Conservation (phyloP, 1,284 basidiomycete species). For the Erythrobasidium hasegawianum region DNA sequence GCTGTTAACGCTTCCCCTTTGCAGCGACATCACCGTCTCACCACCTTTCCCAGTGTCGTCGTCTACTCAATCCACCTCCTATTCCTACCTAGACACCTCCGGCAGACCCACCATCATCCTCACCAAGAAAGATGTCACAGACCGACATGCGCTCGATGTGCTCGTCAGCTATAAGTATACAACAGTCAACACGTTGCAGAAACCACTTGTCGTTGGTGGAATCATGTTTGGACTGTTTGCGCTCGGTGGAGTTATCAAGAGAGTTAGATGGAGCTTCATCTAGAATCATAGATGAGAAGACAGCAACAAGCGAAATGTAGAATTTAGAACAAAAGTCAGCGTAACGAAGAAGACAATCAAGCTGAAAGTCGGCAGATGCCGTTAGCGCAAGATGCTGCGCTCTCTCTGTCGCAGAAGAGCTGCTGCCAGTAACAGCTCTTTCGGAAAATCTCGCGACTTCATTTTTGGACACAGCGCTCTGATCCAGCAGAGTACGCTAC, state of each 20-base stretch:
- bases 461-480: too few species aligned
- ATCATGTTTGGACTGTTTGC: constrained; percentile 47
- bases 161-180: constrained; percentile 74
- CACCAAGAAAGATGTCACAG: constrained; percentile 68
- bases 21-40: constrained; percentile 70
- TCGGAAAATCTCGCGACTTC: too few species aligned
- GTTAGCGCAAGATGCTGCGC: too few species aligned
- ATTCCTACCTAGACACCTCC: constrained; percentile 85
- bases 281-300: too few species aligned
- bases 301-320: too few species aligned
- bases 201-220: constrained; percentile 67
- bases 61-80: constrained; percentile 62
- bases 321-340: too few species aligned
- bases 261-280: constrained; percentile 40
- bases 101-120: constrained; percentile 78
- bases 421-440: too few species aligned
- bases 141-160: constrained; percentile 65
- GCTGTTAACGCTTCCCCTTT: too few species aligned
- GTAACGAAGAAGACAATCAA: too few species aligned
- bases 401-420: too few species aligned
- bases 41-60: constrained; percentile 71
- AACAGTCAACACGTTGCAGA: constrained; percentile 69
- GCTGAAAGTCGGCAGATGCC: too few species aligned
- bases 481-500: too few species aligned
- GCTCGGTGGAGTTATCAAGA: constrained; percentile 47